Evolutionary conservation across 1,139 yeast genomes (phyloP), one percentile per base, ranked within the genome.

Genomic region (Eremothecium sinecaudum): DNA sequence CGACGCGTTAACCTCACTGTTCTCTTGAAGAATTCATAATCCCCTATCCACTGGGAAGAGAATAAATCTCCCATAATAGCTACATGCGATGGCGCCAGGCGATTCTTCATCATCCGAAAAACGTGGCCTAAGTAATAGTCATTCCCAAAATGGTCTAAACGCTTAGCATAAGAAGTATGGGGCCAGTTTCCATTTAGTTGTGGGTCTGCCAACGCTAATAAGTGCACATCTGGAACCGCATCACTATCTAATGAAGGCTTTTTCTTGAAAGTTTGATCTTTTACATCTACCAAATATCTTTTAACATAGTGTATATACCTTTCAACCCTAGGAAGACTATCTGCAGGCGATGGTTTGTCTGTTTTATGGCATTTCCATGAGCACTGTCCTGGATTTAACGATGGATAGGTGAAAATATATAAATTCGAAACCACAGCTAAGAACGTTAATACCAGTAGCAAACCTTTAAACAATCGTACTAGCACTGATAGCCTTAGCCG

Each of bases 21-120:
- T 40, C 98, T 68, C 51, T 77, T 74, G 54, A 69, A 77, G 57
- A 83, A 90, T 56, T 87, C 97, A 11, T 75, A 70, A 58, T 86
- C 95, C 27, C 69, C 69, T 43, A 90, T 84, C 97, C 98, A 90
- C 61, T 90, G 98, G 10, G 92, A 79, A n/a, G 94, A 82, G 43
- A 90, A 75, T 44, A 84, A 66, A 58, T 90, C 98, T 1, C 98
- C 98, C 75, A 90, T 71, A 0, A 86, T 93, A 0, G 83, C 82
- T 8, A 83, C 87, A 56, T 79, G 87, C 18, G 78, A 69, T 1
- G 98, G 98, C 3, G 64, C 46, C 40, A 82, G 61, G 43, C 86
- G 61, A 9, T 51, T 48, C 44, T 71, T 69, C 80, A 87, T 76
- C 10, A 71, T 68, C 1, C 59, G 48, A 56, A 79, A 86, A 24